Evolutionary conservation across 306 rosid species (phyloP).

Genomic region (Acacia melanoxylon): DNA sequence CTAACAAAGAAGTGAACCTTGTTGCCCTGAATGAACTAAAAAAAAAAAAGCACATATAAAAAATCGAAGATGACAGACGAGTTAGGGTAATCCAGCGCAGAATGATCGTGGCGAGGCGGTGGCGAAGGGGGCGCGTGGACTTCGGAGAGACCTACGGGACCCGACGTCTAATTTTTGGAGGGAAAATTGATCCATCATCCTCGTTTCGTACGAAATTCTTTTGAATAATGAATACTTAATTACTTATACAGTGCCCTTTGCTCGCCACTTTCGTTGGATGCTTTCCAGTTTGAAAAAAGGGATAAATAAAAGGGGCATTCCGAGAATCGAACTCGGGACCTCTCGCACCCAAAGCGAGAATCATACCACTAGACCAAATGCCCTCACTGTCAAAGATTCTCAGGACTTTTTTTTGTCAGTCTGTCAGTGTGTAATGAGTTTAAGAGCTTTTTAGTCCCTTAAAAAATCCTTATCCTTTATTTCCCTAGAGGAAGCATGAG

Average conservation of each 20-base stretch:
- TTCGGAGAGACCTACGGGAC: not conserved
- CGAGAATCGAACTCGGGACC: not conserved
- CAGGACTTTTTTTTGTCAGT: rapidly evolving
- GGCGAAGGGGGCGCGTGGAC: not conserved
- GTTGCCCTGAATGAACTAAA: not conserved
- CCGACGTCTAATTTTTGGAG: conserved; percentile 48
- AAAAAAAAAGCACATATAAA: not conserved
- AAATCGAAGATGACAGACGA: not conserved
- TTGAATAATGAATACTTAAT: not conserved
- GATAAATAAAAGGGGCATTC: not conserved
- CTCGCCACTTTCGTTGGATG: not conserved
- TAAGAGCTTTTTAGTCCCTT: too few relatives aligned
- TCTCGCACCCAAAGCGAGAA: not conserved
- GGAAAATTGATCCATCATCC: conserved; percentile 40
- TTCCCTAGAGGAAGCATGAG: too few relatives aligned
- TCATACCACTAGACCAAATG: not conserved
- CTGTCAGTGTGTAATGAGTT: too few relatives aligned
- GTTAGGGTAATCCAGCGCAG: conserved; percentile 16
- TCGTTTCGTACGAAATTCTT: not conserved
- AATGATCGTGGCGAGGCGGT: not conserved
- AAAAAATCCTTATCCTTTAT: too few relatives aligned
- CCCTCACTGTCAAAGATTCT: not conserved
- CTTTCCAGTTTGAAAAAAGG: too few relatives aligned
- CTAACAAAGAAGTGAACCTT: conserved; percentile 5
- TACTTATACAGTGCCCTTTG: too few relatives aligned